Conservation (phyloP, 1,284 basidiomycete species). For the Athelia sp. region DNA sequence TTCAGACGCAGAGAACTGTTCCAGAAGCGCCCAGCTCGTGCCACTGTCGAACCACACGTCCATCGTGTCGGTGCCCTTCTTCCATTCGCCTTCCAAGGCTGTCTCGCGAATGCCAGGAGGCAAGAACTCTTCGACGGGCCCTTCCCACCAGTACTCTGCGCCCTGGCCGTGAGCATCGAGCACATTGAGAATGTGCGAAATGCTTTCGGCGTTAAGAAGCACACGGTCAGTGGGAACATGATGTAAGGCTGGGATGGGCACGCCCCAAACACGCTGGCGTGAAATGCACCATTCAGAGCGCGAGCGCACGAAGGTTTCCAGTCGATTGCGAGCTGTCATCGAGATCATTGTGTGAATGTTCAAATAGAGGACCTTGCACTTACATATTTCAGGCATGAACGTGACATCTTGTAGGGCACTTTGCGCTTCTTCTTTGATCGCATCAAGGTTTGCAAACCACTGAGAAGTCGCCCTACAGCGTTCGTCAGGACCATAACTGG, state of each 20-base stretch:
- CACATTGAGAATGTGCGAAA: constrained; percentile 77
- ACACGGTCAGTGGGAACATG: constrained; percentile 61
- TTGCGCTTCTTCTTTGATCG: constrained; percentile 77
- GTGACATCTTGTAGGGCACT: constrained; percentile 66
- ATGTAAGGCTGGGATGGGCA: constrained; percentile 91
- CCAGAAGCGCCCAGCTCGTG: constrained; percentile 86
- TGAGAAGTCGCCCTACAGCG: constrained; percentile 84
- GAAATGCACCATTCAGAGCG: constrained; percentile 99
- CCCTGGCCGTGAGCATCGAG: constrained; percentile 77
- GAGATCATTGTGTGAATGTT: constrained; percentile 4
- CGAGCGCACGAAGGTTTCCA: constrained; percentile 80
- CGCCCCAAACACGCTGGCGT: constrained; percentile 96
- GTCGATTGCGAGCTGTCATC: constrained; percentile 69
- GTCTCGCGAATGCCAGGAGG: constrained; percentile 49
- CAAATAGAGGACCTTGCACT: constrained; percentile 20
- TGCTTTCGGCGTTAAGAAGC: constrained; percentile 62
- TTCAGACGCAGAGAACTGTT: constrained; percentile 27
- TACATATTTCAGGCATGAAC: constrained; percentile 79
- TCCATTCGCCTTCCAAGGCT: constrained; percentile 41
- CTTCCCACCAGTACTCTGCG: constrained; percentile 89
- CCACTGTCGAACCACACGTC: constrained; percentile 99
- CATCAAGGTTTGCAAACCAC: constrained; percentile 93
- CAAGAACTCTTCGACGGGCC: constrained; percentile 80
- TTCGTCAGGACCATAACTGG: neutral
- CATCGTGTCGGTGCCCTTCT: constrained; percentile 90